These are phyloP conservation scores for Fusarium paranaense DNA, from an alignment of 2,329 filamentous ascomycete species.

Conservation along the genomic window DNA sequence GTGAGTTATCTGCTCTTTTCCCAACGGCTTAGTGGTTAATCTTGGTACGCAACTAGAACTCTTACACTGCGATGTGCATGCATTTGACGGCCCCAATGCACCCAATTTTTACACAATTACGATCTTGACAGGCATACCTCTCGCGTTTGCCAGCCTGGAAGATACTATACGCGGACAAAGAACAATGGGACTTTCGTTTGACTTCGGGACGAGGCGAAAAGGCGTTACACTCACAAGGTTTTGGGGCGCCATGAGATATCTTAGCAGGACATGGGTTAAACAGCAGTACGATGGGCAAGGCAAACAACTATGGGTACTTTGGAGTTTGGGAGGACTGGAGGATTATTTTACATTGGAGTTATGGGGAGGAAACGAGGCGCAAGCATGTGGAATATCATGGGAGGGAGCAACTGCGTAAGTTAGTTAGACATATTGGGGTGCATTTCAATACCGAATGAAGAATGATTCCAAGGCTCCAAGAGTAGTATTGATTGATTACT, in stretches of 20 bases:
- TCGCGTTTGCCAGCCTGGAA: neutral
- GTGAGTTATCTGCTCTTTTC: neutral
- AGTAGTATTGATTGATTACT: neutral
- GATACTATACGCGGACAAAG: neutral
- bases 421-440: constrained; percentile 14
- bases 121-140: constrained; percentile 13
- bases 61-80: neutral
- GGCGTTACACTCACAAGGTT: constrained; percentile 16
- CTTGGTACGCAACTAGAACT: neutral
- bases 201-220: constrained; percentile 22
- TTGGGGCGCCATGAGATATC: constrained; percentile 1
- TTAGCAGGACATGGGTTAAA: constrained; percentile 4
- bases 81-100: neutral
- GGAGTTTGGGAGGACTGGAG: constrained; percentile 19
- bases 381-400: constrained; percentile 24
- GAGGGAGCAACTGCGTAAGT: constrained; percentile 5
- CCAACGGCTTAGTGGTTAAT: neutral
- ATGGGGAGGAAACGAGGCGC: constrained; percentile 5
- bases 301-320: constrained; percentile 25
- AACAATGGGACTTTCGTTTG: constrained; percentile 22
- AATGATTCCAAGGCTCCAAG: constrained; percentile 2
- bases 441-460: neutral
- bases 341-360: constrained; percentile 31
- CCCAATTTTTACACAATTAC: neutral
- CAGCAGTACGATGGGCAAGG: constrained; percentile 12